Percentiles rank a stretch among this genome's conserved stretches.
These are phyloP conservation scores for Wallacemonas sp. DNA, from an alignment of 208 protist species.

Conservation along the genomic window DNA sequence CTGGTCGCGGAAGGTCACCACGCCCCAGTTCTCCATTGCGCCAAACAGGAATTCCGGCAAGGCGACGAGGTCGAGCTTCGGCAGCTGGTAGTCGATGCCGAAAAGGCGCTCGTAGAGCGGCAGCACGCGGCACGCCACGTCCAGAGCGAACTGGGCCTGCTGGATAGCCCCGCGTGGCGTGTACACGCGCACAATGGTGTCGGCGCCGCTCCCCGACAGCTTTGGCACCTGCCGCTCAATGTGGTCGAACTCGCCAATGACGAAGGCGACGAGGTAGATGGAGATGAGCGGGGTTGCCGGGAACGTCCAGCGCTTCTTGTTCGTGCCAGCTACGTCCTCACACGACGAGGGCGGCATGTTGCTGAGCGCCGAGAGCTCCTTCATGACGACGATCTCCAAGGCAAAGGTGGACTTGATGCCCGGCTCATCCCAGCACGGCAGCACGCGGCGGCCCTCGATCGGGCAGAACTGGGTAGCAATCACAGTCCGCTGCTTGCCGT, in stretches of 20 bases:
- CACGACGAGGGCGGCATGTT: slow-evolving; percentile 77
- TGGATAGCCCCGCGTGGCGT: slow-evolving; percentile 45
- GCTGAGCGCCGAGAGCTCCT: slow-evolving; percentile 71
- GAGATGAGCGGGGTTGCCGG: slow-evolving; percentile 88
- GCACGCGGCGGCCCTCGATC: slow-evolving; percentile 89
- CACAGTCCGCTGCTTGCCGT: slow-evolving; percentile 66
- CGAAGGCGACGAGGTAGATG: slow-evolving; percentile 96
- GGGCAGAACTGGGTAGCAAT: slow-evolving; percentile 94
- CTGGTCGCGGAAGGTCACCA: slow-evolving; percentile 95
- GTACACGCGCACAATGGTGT: slow-evolving; percentile 56
- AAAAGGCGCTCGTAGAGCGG: slow-evolving; percentile 87
- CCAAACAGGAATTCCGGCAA: slow-evolving; percentile 94
- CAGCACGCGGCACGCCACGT: slow-evolving; percentile 69
- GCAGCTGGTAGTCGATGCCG: slow-evolving; percentile 84
- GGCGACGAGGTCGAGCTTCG: slow-evolving; percentile 96
- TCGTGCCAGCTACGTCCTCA: slow-evolving; percentile 12
- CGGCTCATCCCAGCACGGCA: slow-evolving; percentile 97
- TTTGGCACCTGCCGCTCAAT: slow-evolving; percentile 31
- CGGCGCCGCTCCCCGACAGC: slow-evolving; percentile 23
- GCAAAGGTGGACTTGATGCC: slow-evolving; percentile 94
- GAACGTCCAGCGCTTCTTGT: slow-evolving; percentile 63
- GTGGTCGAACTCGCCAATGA: slow-evolving; percentile 87
- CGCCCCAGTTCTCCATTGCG: slow-evolving; percentile 98
- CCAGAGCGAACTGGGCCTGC: slow-evolving; percentile 74
- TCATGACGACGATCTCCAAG: slow-evolving; percentile 81